Evolutionary conservation across 2,329 filamentous ascomycete species (phyloP).

Genomic region (Colletotrichum scovillei): DNA sequence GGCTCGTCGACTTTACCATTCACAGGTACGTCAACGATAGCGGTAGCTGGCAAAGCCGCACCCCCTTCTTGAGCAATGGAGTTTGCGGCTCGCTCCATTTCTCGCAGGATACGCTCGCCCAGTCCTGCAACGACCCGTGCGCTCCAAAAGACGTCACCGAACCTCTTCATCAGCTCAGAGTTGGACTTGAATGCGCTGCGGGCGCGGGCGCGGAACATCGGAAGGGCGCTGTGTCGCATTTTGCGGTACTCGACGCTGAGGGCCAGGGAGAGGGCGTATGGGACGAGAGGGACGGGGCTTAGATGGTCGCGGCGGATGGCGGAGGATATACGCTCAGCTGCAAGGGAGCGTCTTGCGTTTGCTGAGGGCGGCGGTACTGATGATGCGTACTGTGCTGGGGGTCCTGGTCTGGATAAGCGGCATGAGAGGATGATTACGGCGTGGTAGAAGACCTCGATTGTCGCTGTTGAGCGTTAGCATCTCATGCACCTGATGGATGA

Average conservation of each 20-base stretch:
- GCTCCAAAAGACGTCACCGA: constrained; percentile 69
- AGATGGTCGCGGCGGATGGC: constrained; percentile 64
- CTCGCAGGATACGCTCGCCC: constrained; percentile 64
- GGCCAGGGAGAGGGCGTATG: constrained; percentile 70
- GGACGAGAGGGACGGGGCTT: constrained; percentile 68
- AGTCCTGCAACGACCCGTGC: constrained; percentile 65
- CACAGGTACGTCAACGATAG: constrained; percentile 2
- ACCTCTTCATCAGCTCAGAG: constrained; percentile 62
- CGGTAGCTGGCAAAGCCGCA: constrained; percentile 1
- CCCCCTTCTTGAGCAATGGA: constrained; percentile 45
- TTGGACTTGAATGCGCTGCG: constrained; percentile 65
- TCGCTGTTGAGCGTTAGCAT: constrained; percentile 54
- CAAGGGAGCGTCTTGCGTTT: constrained; percentile 67
- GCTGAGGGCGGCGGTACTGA: constrained; percentile 59
- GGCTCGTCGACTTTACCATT: constrained; percentile 6
- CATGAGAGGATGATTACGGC: constrained; percentile 73
- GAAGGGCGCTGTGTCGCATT: constrained; percentile 69
- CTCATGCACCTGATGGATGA: no score
- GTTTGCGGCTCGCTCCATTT: constrained; percentile 66
- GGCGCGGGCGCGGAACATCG: constrained; percentile 68
- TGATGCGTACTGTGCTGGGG: constrained; percentile 49
- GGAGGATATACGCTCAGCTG: constrained; percentile 67
- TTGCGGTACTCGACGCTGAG: constrained; percentile 73
- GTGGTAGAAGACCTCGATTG: constrained; percentile 73
- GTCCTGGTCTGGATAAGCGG: constrained; percentile 58